Base-by-base conservation (phyloP, 2,329 filamentous ascomycete genomes). In the Botrytis fabae region DNA sequence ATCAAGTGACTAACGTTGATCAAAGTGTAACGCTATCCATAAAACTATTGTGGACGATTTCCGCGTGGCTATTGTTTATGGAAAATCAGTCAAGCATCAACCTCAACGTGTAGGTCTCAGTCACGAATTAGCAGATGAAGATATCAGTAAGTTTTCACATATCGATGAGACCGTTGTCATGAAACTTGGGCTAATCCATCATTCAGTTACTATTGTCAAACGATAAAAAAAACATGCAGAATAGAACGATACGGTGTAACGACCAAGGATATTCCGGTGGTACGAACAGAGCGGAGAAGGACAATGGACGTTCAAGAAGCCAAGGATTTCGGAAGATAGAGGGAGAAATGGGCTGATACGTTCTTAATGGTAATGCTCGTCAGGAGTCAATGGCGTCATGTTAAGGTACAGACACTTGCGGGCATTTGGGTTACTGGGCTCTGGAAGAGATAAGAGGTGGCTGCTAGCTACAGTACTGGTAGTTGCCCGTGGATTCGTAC, bases 1-100 rank as follows among this genome's bases (percentile, higher is more conserved):
- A 59, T 70, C 46, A 51, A 62, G 18, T 60, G 42, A 59, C 73
- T 74, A 25, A 75, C 77, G 69, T 78, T 65, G 9, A 70, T 72
- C n/a, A 3, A 80, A 97, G 94, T 99, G 96, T 85, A 97, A 98
- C 84, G 89, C 93, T 77, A 99, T 99, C 82, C 96, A 99, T 85
- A 94, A 96, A 82, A 97, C 90, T 73, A 98, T 99, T 81, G 88
- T 96, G 73, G 96, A 99, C 79, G 92, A 97, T 79, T 99, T 99
- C 87, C 97, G 95, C 84, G 90, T 91, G 75, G 96, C 96, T 71
- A 92, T 99, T 81, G 96, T 99, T 60, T 99, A 98, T 83, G 96
- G 96, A 78, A 96, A 95, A 82, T 98, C 95, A 72, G 95, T 98
- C 78, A 98, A 98, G 87, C 96, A 99, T 85, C 96, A 98, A 84